Conservation (phyloP, 23 red algal species). For the Gracilaria domingensis region DNA sequence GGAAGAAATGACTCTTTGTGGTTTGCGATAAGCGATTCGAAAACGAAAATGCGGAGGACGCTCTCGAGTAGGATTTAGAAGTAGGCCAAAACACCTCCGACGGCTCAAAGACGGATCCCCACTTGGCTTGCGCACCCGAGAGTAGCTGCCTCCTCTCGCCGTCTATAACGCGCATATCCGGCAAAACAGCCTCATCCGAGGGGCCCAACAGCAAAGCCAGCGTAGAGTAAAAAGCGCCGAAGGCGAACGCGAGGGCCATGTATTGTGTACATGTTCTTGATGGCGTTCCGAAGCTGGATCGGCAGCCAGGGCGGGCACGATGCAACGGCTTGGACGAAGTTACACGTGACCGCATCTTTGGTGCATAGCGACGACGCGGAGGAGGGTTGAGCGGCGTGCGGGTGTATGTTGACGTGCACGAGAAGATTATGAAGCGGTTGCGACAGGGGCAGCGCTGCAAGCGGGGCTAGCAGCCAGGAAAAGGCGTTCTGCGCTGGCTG, state of each 20-base stretch:
- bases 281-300: conserved; percentile 17
- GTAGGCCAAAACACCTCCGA: conserved; percentile 21
- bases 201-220: conserved; percentile 34
- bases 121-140: background rate
- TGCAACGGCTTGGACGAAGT: conserved; percentile 31
- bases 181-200: background rate
- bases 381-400: background rate
- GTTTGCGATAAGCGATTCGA: background rate
- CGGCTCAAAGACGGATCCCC: background rate
- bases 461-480: conserved; percentile 18
- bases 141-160: background rate
- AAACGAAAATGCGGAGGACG: conserved; percentile 31
- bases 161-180: background rate
- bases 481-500: conserved; percentile 22
- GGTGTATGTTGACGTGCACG: conserved; percentile 5
- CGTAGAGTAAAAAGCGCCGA: conserved; percentile 53
- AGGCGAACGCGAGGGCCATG: conserved; percentile 19
- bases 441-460: conserved; percentile 10
- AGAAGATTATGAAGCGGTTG: conserved; percentile 26
- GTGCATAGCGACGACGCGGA: background rate
- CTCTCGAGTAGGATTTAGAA: conserved; percentile 27
- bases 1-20: background rate
- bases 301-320: conserved; percentile 39
- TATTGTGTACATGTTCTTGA: background rate
- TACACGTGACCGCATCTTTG: conserved; percentile 30